Evolutionary conservation across 1,284 basidiomycete genomes (phyloP).

Genomic region (Sporisorium graminicola): DNA sequence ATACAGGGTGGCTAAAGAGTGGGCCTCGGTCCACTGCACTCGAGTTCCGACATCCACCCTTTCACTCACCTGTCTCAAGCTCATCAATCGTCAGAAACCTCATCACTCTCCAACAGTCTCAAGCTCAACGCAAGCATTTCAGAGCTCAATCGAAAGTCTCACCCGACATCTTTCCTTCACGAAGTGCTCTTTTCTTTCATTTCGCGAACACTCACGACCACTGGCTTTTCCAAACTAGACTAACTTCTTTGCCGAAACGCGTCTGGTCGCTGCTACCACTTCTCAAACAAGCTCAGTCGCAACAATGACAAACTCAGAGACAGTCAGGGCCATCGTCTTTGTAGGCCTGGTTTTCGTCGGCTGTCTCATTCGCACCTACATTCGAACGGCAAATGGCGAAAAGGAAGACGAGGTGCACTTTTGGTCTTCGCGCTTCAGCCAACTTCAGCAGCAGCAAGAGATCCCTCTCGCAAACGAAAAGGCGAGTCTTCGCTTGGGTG

Average conservation of each 20-base stretch:
- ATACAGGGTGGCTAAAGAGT: neutral
- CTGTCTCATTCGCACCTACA: conserved; percentile 50
- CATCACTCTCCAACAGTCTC: neutral
- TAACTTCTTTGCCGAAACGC: neutral
- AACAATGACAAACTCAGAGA: conserved; percentile 42
- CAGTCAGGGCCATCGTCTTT: conserved; percentile 36
- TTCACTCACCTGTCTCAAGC: neutral
- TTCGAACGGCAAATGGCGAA: conserved; percentile 47
- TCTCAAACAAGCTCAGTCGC: conserved; percentile 4
- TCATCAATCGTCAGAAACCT: neutral
- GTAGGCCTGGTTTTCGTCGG: conserved; percentile 35
- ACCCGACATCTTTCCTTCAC: too few species aligned
- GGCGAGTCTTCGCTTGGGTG: neutral
- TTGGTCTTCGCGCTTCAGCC: conserved; percentile 42
- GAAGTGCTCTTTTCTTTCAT: too few species aligned
- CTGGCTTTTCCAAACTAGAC: neutral
- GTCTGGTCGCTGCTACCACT: neutral
- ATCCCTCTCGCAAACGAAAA: neutral
- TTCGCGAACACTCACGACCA: neutral
- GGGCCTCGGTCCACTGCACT: too few species aligned
- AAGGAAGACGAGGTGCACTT: conserved; percentile 46
- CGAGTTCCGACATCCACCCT: too few species aligned
- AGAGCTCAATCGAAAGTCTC: too few species aligned
- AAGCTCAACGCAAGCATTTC: neutral
- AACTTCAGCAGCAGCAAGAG: conserved; percentile 8